These are phyloP conservation scores for Crepidotus variabilis DNA, from an alignment of 768 basidiomycete species.

Conservation along the genomic window DNA sequence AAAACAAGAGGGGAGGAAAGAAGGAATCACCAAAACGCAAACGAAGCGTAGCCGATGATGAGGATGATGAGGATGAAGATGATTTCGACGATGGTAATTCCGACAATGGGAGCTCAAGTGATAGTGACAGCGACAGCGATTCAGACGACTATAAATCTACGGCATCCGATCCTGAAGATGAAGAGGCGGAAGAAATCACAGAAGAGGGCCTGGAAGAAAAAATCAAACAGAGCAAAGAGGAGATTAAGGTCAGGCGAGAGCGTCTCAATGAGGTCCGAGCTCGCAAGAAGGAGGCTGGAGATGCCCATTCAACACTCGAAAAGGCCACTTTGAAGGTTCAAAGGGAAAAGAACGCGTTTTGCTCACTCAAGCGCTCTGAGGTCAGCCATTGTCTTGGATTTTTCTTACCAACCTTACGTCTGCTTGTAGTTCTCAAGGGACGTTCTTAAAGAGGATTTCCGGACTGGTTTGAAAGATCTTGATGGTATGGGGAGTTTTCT, in stretches of 20 bases:
- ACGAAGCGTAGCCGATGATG: slow-evolving; percentile 26
- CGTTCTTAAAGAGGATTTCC: slow-evolving; percentile 57
- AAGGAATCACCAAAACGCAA: slow-evolving; percentile 41
- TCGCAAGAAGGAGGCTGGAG: slow-evolving; percentile 29
- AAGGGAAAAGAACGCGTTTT: slow-evolving; percentile 61
- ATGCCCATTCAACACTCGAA: slow-evolving; percentile 30
- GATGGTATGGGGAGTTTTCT: slow-evolving; percentile 34
- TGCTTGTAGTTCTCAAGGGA: slow-evolving; percentile 45
- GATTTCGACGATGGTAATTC: slow-evolving; percentile 27
- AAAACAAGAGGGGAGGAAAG: slow-evolving; percentile 37
- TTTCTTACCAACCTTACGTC: not conserved
- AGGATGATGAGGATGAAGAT: slow-evolving; percentile 32
- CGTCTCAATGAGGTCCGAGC: slow-evolving; percentile 33
- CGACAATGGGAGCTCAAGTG: slow-evolving; percentile 8
- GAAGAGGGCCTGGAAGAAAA: slow-evolving; percentile 41
- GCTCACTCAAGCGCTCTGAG: slow-evolving; percentile 54
- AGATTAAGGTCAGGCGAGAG: slow-evolving; percentile 36
- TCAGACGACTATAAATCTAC: slow-evolving; percentile 24
- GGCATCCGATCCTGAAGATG: slow-evolving; percentile 22
- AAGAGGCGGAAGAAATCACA: slow-evolving; percentile 34
- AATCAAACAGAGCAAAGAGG: slow-evolving; percentile 36
- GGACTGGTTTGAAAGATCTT: slow-evolving; percentile 53
- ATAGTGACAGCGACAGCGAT: slow-evolving; percentile 21
- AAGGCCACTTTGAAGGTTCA: slow-evolving; percentile 43
- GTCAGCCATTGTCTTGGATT: slow-evolving; percentile 22